Evolutionary conservation across 1,139 yeast genomes (phyloP).

Genomic region (Hansenula sp.): DNA sequence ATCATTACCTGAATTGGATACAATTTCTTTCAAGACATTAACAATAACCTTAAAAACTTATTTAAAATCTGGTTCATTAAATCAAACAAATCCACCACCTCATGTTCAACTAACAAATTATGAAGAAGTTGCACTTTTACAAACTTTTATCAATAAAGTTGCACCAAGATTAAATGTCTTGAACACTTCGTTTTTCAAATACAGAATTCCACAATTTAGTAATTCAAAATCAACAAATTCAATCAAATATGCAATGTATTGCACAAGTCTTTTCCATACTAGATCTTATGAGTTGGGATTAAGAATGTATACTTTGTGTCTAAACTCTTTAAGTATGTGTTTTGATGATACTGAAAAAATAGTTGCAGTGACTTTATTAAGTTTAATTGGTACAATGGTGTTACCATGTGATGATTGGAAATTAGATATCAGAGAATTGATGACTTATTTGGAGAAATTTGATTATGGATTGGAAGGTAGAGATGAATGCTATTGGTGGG

Average conservation of each 20-base stretch:
- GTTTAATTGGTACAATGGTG: neutral
- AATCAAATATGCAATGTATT: constrained; percentile 10
- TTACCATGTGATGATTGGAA: neutral
- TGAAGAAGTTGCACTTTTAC: constrained; percentile 11
- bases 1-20: no score
- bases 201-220: neutral
- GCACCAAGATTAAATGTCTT: constrained; percentile 13
- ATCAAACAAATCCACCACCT: no score
- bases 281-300: neutral
- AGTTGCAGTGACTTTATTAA: neutral
- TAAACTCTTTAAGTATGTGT: neutral
- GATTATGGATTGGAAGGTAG: no score
- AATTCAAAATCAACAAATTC: constrained; percentile 6
- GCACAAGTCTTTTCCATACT: constrained; percentile 2
- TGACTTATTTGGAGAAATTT: neutral
- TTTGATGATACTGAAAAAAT: neutral
- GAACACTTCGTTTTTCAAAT: neutral
- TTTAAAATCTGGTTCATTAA: no score
- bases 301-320: neutral
- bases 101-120: constrained; percentile 4
- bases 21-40: no score
- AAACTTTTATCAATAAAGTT: constrained; percentile 6
- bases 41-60: no score
- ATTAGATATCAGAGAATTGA: neutral
- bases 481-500: neutral